phyloP scores from a whole-genome alignment of 345 rosid species.

The Brassica juncea region DNA sequence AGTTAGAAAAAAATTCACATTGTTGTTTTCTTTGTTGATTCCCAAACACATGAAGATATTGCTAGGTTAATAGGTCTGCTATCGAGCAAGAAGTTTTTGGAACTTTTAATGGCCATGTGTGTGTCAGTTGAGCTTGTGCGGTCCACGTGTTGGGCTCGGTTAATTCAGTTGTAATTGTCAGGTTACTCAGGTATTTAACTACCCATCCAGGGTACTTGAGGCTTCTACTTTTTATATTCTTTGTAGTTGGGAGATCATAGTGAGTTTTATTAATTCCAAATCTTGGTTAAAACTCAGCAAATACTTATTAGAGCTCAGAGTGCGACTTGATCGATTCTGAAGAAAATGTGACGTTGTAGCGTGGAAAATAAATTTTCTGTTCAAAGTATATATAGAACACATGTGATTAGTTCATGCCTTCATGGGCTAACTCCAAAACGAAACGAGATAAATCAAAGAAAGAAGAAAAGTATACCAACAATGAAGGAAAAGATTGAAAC shows the following conservation, averaged over 20 bases:
- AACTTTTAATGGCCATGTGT: not conserved
- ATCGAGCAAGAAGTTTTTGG: not conserved
- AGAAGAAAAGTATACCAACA: not conserved
- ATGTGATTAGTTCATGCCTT: not conserved
- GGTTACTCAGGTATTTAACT: not conserved
- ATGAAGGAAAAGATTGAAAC: not conserved
- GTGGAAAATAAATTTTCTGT: not conserved
- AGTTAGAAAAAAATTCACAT: not conserved
- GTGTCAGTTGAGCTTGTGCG: conserved; percentile 7
- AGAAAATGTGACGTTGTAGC: not conserved
- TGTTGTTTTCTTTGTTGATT: not conserved
- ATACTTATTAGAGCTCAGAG: not conserved
- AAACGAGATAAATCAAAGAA: not conserved
- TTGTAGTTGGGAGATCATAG: not conserved
- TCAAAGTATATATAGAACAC: not conserved
- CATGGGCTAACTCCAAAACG: not conserved
- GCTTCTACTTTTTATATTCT: not conserved
- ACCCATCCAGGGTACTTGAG: not conserved
- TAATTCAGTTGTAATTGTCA: conserved; percentile 1
- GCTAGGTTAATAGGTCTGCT: not conserved
- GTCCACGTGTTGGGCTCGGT: conserved; percentile 5
- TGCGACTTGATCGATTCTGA: not conserved
- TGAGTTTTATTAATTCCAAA: not conserved
- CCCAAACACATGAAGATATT: not conserved
- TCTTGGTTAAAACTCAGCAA: not conserved